Base-by-base conservation (phyloP, 441 rosid species). In the Populus hybrid region DNA sequence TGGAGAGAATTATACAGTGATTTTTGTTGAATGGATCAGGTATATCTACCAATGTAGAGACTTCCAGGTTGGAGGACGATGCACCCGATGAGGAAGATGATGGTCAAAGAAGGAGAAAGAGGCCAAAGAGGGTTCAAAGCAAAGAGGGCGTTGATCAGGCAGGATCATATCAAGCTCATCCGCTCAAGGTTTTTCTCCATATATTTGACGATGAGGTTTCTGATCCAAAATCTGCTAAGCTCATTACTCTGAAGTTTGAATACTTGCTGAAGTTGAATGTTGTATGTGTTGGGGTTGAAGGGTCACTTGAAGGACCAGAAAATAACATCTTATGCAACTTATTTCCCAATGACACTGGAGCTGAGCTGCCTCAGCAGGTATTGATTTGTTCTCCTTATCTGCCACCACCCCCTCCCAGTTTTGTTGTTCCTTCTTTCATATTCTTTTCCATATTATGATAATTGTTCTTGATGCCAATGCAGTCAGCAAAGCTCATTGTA, bases 311-410 rank as follows among this genome's bases (percentile, higher is more conserved):
- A 81, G 92, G 87, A 80, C 83, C 81, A 42, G 91, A 89, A 72
- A 80, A 77, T 77, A 84, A 86, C 85, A 86, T 91, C 63, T 78
- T 95, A 21, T 90, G 92, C 81, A 91, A 87, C 85, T 87, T 95
- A 72, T 95, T 92, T 86, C 91, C 95, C 66, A 90, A 89, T 77
- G 99, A 94, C 79, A 79, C 88, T 8, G 98, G 99, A 50, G 80
- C 86, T 38, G 99, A 95, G 83, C 95, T 91, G 86, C 99, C 98
- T 83, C 97, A 83, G 81, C 95, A 91, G 95, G 98, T 95, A 84
- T 76, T 71, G 40, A 65, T 59, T 36, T 76, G n/a, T 42, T 70
- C 38, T 46, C 40, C 40, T 54, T 28, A 10, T 28, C 34, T 10
- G 23, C 61, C 18, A 65, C 34, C 7, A 4, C 65, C 21, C 24